phyloP scores from a whole-genome alignment of 2,329 filamentous ascomycete species.

The Sarocladium oryzae region DNA sequence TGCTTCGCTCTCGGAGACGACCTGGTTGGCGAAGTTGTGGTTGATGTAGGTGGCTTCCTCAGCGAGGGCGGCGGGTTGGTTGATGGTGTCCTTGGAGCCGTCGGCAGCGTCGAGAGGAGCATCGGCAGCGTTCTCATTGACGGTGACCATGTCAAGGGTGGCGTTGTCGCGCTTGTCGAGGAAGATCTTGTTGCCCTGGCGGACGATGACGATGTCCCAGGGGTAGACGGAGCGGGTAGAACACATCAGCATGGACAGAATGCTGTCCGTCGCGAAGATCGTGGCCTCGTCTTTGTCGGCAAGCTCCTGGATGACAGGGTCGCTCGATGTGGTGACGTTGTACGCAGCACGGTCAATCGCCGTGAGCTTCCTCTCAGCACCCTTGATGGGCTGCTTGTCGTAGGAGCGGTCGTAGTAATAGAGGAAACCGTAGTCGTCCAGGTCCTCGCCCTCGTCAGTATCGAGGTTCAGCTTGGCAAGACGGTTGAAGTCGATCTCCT shows the following conservation, averaged over 20 bases:
- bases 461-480: slow-evolving; percentile 94
- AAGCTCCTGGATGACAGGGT: slow-evolving; percentile 94
- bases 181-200: slow-evolving; percentile 94
- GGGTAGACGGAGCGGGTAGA: slow-evolving; percentile 93
- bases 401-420: slow-evolving; percentile 96
- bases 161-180: slow-evolving; percentile 97
- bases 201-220: slow-evolving; percentile 93
- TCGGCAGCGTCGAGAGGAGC: slow-evolving; percentile 87
- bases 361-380: slow-evolving; percentile 77
- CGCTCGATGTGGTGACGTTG: slow-evolving; percentile 94
- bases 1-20: slow-evolving; percentile 73
- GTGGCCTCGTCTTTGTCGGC: slow-evolving; percentile 93
- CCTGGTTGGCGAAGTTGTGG: slow-evolving; percentile 98
- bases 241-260: slow-evolving; percentile 99
- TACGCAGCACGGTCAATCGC: slow-evolving; percentile 92
- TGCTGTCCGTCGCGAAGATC: slow-evolving; percentile 94
- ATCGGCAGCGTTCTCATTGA: slow-evolving; percentile 97
- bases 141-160: slow-evolving; percentile 92
- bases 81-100: slow-evolving; percentile 88
- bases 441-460: slow-evolving; percentile 86
- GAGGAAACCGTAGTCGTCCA: slow-evolving; percentile 93
- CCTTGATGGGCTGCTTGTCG: slow-evolving; percentile 90
- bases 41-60: slow-evolving; percentile 99
- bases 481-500: slow-evolving; percentile 98
- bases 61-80: slow-evolving; percentile 86